Percentiles rank a stretch among this genome's conserved stretches.
phyloP scores from a whole-genome alignment of 1,139 yeast genomes.

The Debaryomyces fabryi region DNA sequence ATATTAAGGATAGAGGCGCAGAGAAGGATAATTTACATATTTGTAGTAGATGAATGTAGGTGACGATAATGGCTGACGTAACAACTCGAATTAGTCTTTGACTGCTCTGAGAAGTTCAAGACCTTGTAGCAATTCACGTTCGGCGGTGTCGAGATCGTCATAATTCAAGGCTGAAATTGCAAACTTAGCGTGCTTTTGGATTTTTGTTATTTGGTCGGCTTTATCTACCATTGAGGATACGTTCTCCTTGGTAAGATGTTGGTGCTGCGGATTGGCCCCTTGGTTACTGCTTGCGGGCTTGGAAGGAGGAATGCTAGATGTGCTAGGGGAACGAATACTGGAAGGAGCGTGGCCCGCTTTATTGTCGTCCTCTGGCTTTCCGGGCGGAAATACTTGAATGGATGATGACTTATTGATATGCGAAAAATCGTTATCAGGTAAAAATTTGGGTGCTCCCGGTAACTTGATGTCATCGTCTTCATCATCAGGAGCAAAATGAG shows the following conservation, averaged over 20 bases:
- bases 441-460: slow-evolving; percentile 48
- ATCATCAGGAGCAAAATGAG: slow-evolving; percentile 37
- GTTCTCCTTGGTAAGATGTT: slow-evolving; percentile 42
- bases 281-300: neutral
- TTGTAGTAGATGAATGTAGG: neutral
- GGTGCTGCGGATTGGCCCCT: slow-evolving; percentile 13
- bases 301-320: neutral
- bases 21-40: neutral
- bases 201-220: slow-evolving; percentile 63
- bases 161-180: slow-evolving; percentile 94
- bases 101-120: slow-evolving; percentile 42
- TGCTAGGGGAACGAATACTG: neutral
- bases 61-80: neutral
- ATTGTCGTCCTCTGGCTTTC: slow-evolving; percentile 1
- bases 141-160: slow-evolving; percentile 84
- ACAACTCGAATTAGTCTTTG: slow-evolving; percentile 10
- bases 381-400: slow-evolving; percentile 40
- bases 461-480: slow-evolving; percentile 28
- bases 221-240: slow-evolving; percentile 55
- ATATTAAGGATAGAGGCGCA: neutral
- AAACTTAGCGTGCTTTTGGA: slow-evolving; percentile 86
- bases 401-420: slow-evolving; percentile 43
- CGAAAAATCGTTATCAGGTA: slow-evolving; percentile 40
- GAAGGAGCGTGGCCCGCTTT: neutral
- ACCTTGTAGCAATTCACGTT: slow-evolving; percentile 69